These are phyloP conservation scores for Colletotrichum spaethianum DNA, from an alignment of 2,329 filamentous ascomycete species.

Conservation along the genomic window DNA sequence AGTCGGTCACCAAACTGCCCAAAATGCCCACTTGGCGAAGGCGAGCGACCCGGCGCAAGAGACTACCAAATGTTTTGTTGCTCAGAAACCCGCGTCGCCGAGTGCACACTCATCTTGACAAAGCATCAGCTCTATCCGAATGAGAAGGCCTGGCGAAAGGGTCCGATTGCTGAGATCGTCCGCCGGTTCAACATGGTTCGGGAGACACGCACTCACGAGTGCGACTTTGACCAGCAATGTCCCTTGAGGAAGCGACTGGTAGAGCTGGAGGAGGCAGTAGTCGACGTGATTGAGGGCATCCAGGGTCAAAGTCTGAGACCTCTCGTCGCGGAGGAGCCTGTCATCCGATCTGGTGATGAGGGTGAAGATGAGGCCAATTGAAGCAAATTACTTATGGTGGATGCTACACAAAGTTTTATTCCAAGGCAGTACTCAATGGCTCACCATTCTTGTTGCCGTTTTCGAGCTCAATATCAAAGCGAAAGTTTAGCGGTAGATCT, in stretches of 20 bases:
- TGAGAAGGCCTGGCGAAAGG: not conserved
- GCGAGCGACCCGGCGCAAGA: not conserved
- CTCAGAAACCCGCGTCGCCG: constrained; percentile 3
- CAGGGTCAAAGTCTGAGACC: not conserved
- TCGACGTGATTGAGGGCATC: not conserved
- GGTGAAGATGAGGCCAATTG: not conserved
- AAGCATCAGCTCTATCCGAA: constrained; percentile 3
- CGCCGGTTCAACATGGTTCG: not conserved
- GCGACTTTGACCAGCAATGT: not conserved
- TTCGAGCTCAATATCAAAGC: not conserved
- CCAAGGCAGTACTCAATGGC: not conserved
- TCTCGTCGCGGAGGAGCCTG: not conserved
- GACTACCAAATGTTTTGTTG: not conserved
- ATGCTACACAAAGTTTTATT: not conserved
- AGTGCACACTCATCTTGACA: constrained; percentile 2
- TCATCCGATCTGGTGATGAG: not conserved
- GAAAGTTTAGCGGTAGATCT: not conserved
- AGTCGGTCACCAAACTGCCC: not conserved
- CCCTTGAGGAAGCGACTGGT: not conserved
- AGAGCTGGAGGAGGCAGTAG: not conserved
- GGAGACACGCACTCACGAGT: not conserved
- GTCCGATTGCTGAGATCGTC: not conserved
- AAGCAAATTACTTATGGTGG: not conserved
- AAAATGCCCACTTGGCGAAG: not conserved
- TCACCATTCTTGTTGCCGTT: not conserved